Conservation (phyloP, 2,329 filamentous ascomycete species). For the Pezicula radicicola region DNA sequence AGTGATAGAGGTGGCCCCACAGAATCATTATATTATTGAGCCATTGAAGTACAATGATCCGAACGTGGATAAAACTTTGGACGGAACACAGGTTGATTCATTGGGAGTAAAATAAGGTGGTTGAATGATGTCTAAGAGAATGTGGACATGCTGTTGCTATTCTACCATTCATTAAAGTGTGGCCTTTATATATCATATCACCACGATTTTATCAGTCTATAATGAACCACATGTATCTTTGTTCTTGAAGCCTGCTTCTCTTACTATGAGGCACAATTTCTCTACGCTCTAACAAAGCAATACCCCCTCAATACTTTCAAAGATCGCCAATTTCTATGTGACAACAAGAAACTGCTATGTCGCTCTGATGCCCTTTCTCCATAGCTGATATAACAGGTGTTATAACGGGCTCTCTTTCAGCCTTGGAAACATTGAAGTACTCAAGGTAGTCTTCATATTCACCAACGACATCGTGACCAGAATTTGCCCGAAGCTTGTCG, state of each 20-base stretch:
- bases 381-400: neutral
- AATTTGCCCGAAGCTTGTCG: neutral
- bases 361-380: neutral
- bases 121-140: too few relatives aligned
- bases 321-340: too few relatives aligned
- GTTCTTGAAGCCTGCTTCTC: neutral
- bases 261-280: too few relatives aligned
- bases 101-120: too few relatives aligned
- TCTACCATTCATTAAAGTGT: too few relatives aligned
- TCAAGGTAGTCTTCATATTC: neutral
- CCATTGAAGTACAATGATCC: conserved; percentile 2
- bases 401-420: neutral
- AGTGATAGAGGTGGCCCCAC: conserved; percentile 1
- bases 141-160: too few relatives aligned
- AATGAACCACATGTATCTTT: neutral
- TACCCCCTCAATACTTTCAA: too few relatives aligned
- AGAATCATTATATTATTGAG: conserved; percentile 3
- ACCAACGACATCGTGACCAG: neutral
- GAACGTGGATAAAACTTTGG: neutral
- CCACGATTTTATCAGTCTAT: neutral
- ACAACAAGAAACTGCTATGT: neutral
- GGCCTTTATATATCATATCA: too few relatives aligned
- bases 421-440: neutral
- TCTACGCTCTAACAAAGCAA: too few relatives aligned
- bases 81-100: neutral